Conservation (phyloP, 306 rosid genomes). For the cucumber (Cucumis sativus) region DNA sequence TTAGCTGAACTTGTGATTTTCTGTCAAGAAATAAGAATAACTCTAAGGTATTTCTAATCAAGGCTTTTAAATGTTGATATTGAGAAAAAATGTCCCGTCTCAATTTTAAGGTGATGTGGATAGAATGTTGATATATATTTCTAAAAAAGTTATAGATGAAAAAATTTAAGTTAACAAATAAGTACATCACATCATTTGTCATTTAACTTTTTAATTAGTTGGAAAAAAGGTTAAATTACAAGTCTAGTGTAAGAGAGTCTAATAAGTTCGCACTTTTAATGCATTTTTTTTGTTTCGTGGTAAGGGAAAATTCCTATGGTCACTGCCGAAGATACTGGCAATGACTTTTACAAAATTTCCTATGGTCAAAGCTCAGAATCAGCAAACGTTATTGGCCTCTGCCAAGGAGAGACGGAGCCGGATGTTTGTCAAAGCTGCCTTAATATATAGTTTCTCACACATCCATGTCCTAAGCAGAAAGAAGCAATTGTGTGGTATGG, state of each 20-base stretch:
- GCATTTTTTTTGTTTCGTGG: background rate
- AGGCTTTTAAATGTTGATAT: background rate
- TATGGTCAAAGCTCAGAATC: background rate
- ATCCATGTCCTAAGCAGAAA: slow-evolving; percentile 24
- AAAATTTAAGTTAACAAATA: too few relatives aligned
- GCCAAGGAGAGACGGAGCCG: slow-evolving; percentile 34
- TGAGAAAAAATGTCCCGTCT: too few relatives aligned
- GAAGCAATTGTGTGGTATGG: slow-evolving; percentile 37
- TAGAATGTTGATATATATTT: too few relatives aligned
- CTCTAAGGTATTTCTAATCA: background rate
- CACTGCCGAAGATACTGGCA: background rate
- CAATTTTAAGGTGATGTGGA: too few relatives aligned
- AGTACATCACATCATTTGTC: too few relatives aligned
- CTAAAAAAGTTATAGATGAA: too few relatives aligned
- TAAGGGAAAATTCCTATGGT: background rate
- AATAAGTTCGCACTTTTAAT: too few relatives aligned
- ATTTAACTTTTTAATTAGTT: too few relatives aligned
- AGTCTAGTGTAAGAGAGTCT: too few relatives aligned
- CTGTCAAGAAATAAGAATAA: background rate
- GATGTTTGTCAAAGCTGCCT: slow-evolving; percentile 30
- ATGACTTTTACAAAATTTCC: slow-evolving; percentile 8
- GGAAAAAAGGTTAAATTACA: too few relatives aligned
- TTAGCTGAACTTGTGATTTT: background rate
- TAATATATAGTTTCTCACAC: background rate
- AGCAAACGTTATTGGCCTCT: slow-evolving; percentile 16